Evolutionary conservation across 306 rosid species (phyloP), one percentile per base, ranked within the genome.

Genomic region (Sechiopsis laciniata): DNA sequence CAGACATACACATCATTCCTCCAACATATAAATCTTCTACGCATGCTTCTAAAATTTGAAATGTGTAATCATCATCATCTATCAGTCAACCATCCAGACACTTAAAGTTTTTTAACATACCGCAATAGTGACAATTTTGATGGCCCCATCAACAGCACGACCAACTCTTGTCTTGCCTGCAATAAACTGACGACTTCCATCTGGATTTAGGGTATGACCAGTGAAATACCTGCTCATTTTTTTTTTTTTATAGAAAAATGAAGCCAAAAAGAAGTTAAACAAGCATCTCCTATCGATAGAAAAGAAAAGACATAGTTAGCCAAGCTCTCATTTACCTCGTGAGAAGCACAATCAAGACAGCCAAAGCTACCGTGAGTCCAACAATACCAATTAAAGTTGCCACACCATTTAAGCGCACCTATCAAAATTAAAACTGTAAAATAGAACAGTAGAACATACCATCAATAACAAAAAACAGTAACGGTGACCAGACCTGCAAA

Each of bases 351-450:
- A 88, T 13, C 88, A 95, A 75, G 63, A 95, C 99, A 20, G 66
- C 5, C 64, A 84, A 80, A 60, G 99, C 99, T 76, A 95, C 97
- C 14, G 88, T 48, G 52, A 95, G 99, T 61, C 99, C 99, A 50
- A 89, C 96, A 59, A 87, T 80, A 45, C 99, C 99, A 54, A 95
- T 87, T 80, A 91, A 91, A 73, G 99, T 95, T 65, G 99, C 97
- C 75, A 95, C 93, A 64, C 99, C 99, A 58, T 95, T 95, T 54
- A 95, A 83, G 79, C 99, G 97, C 62, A 95, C 95, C 96, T 70
- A 51, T 52, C 52, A 70, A 51, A 67, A 70, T 50, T 10, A 45
- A 70, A 26, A 50, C 16, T 92, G 8, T 42, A 42, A 42, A 42
- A 42, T 79, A 80, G 53, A 75, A 72, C 48, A 55, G 59, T 10